Evolutionary conservation across 2,329 filamentous ascomycete genomes (phyloP), one percentile per base, ranked within the genome.

Genomic region (Fonsecaea multimorphosa): DNA sequence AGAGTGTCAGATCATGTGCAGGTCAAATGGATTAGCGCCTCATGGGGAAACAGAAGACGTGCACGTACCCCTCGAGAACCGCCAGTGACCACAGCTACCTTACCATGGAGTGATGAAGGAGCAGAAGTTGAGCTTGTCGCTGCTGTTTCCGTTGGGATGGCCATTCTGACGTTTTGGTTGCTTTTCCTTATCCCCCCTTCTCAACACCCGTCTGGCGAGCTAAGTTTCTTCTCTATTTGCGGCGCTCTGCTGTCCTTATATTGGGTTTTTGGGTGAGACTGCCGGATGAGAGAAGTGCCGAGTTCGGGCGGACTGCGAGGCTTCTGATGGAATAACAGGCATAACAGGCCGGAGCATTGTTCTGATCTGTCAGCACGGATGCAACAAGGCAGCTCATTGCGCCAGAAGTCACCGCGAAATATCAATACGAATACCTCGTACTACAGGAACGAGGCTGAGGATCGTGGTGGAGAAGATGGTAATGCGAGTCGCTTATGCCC

Each of bases 401-500:
- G 38, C 38, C 38, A 19, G 38, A 40, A 19, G 38, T 19, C 16
- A 40, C n/a, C 2, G n/a, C 8, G 38, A 19, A 40, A n/a, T n/a
- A n/a, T n/a, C n/a, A n/a, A n/a, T n/a, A n/a, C n/a, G n/a, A n/a
- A n/a, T n/a, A n/a, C n/a, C n/a, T n/a, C n/a, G n/a, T 11, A 40
- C 38, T 16, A 5, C 16, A 40, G 11, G n/a, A 11, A 56, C 53
- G 16, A 56, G 53, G 53, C 53, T 56, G 53, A 38, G 19, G 29
- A 4, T 19, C 14, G 1, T 38, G 11, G 34, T 38, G 34, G 34
- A 38, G 11, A 38, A 38, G 34, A 51, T 31, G 29, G n/a, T 24
- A 5, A 53, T 56, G 59, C 59, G 49, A 55, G 6, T 40, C 34
- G 59, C 51, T 62, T 62, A 62, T 52, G 22, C 59, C 59, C 59